Evolutionary conservation across 2,329 filamentous ascomycete genomes (phyloP), one percentile per base, ranked within the genome.

Genomic region (Canariomyces notabilis): DNA sequence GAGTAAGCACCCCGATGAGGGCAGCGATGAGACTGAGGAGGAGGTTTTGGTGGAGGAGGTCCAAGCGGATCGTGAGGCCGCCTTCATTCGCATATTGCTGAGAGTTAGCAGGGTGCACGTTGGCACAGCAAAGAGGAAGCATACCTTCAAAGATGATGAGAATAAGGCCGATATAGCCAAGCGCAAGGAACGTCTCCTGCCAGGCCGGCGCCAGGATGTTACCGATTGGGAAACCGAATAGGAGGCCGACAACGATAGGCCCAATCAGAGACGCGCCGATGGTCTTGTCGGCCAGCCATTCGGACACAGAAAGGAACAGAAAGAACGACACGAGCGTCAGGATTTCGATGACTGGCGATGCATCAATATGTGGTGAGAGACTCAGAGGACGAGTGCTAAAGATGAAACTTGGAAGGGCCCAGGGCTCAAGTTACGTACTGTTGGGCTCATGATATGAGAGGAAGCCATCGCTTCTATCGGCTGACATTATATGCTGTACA

Each of bases 111-210:
- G n/a, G n/a, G n/a, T n/a, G n/a, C n/a, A n/a, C n/a, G n/a, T n/a
- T n/a, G n/a, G n/a, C n/a, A n/a, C 3, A 7, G 14, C 9, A 19
- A 14, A 6, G 19, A 15, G 21, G 9, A 14, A 12, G 4, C 18
- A 19, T 20, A 51, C 48, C 73, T 60, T 75, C 69, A 46, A 75
- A 74, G 33, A 75, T 74, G 46, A 75, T 73, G 32, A 75, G 56
- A 37, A 75, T 69, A 36, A 74, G 56, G 2, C 72, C 72, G 15
- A 75, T 59, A 53, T 75, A 75, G 16, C 72, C 72, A 18, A 75
- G 51, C 2, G 63, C 64, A 4, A 74, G 58, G 45, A 74, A 73
- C 0, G 70, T 71, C 37, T 70, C 58, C 50, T 73, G 69, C 71
- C 69, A 72, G 18, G 63, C 51, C 5, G 56, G 31, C 4, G 64